These are phyloP conservation scores for Biscutella laevigata DNA, from an alignment of 441 rosid genomes.

Conservation along the genomic window DNA sequence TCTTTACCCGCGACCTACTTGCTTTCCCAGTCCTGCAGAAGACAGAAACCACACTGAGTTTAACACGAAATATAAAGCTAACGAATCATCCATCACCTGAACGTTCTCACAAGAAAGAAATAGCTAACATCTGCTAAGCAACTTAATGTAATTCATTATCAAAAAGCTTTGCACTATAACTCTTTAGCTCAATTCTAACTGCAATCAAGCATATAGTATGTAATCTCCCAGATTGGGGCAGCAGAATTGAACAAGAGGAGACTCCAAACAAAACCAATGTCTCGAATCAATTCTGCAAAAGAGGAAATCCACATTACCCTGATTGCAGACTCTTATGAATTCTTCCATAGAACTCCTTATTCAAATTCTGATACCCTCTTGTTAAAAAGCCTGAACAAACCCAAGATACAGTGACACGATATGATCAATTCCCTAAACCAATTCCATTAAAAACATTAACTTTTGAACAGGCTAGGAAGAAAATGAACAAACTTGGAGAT, in stretches of 20 bases:
- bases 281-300: background rate
- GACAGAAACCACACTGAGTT: background rate
- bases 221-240: background rate
- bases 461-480: background rate
- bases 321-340: conserved; percentile 55
- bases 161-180: background rate
- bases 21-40: conserved; percentile 45
- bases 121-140: background rate
- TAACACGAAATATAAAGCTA: background rate
- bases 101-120: background rate
- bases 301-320: conserved; percentile 37
- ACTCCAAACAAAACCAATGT: background rate
- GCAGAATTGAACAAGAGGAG: conserved; percentile 5
- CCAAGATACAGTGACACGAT: background rate
- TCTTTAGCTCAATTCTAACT: conserved; percentile 1
- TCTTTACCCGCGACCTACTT: conserved; percentile 39
- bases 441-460: conserved; percentile 5
- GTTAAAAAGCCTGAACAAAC: conserved; percentile 37
- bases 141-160: background rate
- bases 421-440: background rate
- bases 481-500: conserved; percentile 43
- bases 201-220: background rate
- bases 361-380: conserved; percentile 46
- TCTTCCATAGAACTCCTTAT: conserved; percentile 58
- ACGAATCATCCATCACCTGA: background rate